phyloP scores from a whole-genome alignment of 179 eudicot species.

The Corrigiola litoralis region DNA sequence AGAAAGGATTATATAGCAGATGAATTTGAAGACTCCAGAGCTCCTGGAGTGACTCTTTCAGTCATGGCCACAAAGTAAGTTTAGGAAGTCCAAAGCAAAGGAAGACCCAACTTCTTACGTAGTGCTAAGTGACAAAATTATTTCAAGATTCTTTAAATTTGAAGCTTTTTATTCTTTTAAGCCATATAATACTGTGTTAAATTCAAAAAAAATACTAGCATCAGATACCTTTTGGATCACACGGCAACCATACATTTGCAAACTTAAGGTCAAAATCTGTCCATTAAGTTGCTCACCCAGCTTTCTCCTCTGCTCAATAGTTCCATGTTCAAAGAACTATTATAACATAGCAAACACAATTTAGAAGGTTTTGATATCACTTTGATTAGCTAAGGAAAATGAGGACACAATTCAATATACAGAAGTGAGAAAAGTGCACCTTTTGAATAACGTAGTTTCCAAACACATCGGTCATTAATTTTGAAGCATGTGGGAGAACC shows the following conservation, averaged over 20 bases:
- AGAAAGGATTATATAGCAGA: neutral
- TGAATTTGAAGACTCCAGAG: neutral
- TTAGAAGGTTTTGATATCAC: constrained; percentile 5
- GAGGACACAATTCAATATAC: neutral
- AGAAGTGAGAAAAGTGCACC: constrained; percentile 32
- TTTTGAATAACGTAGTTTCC: constrained; percentile 95
- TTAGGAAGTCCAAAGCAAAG: no score
- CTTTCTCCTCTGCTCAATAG: constrained; percentile 66
- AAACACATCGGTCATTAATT: constrained; percentile 82
- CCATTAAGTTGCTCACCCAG: constrained; percentile 72
- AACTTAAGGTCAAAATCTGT: constrained; percentile 68
- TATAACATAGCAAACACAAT: constrained; percentile 9
- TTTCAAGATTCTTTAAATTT: neutral
- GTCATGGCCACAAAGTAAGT: no score
- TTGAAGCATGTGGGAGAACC: constrained; percentile 72
- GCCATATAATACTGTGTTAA: no score
- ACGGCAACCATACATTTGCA: constrained; percentile 98
- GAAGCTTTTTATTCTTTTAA: no score
- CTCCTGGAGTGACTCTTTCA: neutral
- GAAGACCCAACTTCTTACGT: no score
- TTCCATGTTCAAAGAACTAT: constrained; percentile 90
- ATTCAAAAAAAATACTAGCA: neutral
- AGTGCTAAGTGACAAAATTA: neutral
- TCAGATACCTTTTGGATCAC: constrained; percentile 85
- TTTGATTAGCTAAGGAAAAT: neutral